Percentiles rank a stretch among this genome's conserved stretches.
These are phyloP conservation scores for Phytophthora pluvialis DNA, from an alignment of 352 stramenopile species.

Conservation along the genomic window DNA sequence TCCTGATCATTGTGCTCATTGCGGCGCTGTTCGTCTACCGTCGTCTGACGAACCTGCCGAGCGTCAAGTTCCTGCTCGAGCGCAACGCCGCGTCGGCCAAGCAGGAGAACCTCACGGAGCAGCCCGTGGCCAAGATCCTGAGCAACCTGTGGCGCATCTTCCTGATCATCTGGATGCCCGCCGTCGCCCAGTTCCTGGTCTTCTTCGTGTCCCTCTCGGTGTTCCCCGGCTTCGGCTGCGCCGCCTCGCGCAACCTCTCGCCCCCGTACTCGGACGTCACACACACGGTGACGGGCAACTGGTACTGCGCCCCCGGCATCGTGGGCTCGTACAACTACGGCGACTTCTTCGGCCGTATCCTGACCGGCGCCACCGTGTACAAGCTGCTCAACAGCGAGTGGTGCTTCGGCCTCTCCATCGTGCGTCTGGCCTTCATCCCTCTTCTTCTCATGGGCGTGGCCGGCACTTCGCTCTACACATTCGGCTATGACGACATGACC, in stretches of 20 bases:
- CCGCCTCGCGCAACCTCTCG: slow-evolving; percentile 42
- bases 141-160: slow-evolving; percentile 56
- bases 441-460: slow-evolving; percentile 60
- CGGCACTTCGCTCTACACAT: slow-evolving; percentile 61
- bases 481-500: slow-evolving; percentile 35
- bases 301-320: slow-evolving; percentile 63
- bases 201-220: slow-evolving; percentile 69
- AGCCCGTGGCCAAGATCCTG: slow-evolving; percentile 40
- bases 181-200: slow-evolving; percentile 55
- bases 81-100: slow-evolving; percentile 40
- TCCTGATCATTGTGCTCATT: slow-evolving; percentile 60
- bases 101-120: slow-evolving; percentile 38
- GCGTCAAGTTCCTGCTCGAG: slow-evolving; percentile 61
- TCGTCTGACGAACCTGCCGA: slow-evolving; percentile 40
- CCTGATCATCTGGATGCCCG: slow-evolving; percentile 54
- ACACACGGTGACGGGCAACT: slow-evolving; percentile 32
- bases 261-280: slow-evolving; percentile 31
- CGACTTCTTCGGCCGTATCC: slow-evolving; percentile 61
- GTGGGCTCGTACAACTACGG: slow-evolving; percentile 71
- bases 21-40: slow-evolving; percentile 53
- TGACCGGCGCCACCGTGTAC: slow-evolving; percentile 56
- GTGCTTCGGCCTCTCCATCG: slow-evolving; percentile 46
- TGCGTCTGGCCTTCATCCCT: slow-evolving; percentile 62
- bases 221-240: slow-evolving; percentile 63
- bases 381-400: slow-evolving; percentile 62